Evolutionary conservation across 176 grass and related monocot species (phyloP), one percentile per base, ranked within the genome.

Genomic region (Panicum miliaceum): DNA sequence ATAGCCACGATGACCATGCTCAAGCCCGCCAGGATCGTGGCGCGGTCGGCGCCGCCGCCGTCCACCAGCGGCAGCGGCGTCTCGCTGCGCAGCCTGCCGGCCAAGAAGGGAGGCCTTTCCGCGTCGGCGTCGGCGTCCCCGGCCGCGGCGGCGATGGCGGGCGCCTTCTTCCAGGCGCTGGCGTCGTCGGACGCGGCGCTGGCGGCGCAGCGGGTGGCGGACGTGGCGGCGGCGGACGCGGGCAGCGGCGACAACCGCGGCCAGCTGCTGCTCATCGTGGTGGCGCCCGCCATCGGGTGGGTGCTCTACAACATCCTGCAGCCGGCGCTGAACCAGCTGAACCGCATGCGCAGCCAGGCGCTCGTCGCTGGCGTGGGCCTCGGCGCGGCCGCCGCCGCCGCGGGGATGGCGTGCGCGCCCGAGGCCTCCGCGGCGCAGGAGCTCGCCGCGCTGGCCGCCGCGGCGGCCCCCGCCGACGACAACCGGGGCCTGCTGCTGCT

Each of bases 291-390:
- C 1, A 78, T 95, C 58, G 82, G 78, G 0, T 96, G 90, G 93
- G 93, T 96, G 32, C 79, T 96, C 14, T 96, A 89, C 90, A 96
- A 96, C 93, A 96, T 96, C 79, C 84, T 93, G 36, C 88, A 93
- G 88, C 93, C 93, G 42, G 90, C 93, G 84, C 78, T 95, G 18
- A 95, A 95, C 88, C 93, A 95, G 82, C 56, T 95, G 1, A 92
- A 90, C 72, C 71, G 82, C 54, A 92, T 94, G 92, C 84, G 71
- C 8, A 89, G 79, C 62, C 89, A 89, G 66, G 89, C 76, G 51
- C 52, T 93, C 23, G 29, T 82, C 15, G 91, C 79, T 7, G 91
- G 91, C 10, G 56, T 93, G 0, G 90, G 91, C 12, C 76, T 92
- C 36, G 84, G 91, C 48, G 80, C 77, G 5, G 88, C 88, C 8